A percentile compares a stretch with the other conserved stretches of the same genome.
phyloP scores from a whole-genome alignment of 2,329 filamentous ascomycete genomes.

The Penicillium sp. region DNA sequence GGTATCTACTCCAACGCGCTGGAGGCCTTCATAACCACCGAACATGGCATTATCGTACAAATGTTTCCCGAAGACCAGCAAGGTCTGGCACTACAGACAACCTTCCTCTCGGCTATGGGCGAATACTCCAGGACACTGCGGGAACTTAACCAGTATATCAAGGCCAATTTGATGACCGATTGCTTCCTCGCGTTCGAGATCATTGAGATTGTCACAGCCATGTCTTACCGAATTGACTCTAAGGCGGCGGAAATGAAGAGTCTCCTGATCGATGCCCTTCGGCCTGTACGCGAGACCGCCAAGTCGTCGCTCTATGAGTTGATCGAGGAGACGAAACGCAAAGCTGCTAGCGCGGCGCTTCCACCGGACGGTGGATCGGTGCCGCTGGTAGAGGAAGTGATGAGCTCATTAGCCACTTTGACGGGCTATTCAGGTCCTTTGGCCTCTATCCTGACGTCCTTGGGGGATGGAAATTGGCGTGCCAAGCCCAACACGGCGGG shows the following conservation, averaged over 20 bases:
- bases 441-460: constrained; percentile 82
- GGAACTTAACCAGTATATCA: constrained; percentile 87
- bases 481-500: constrained; percentile 60
- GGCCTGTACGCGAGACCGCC: constrained; percentile 86
- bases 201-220: constrained; percentile 77
- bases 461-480: constrained; percentile 88
- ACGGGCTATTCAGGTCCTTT: constrained; percentile 81
- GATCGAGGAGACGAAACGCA: constrained; percentile 75
- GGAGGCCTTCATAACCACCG: constrained; percentile 79
- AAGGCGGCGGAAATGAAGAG: constrained; percentile 82
- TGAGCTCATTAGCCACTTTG: constrained; percentile 82
- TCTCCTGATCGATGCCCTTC: constrained; percentile 76
- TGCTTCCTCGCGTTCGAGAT: constrained; percentile 96
- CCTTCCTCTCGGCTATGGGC: constrained; percentile 71
- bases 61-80: constrained; percentile 85
- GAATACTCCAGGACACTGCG: constrained; percentile 82
- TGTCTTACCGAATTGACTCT: constrained; percentile 74
- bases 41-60: constrained; percentile 85
- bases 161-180: constrained; percentile 78
- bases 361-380: constrained; percentile 75
- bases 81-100: constrained; percentile 71
- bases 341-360: constrained; percentile 63
- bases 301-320: constrained; percentile 80
- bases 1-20: constrained; percentile 82
- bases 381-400: constrained; percentile 74